Base-by-base conservation (phyloP, 768 basidiomycete genomes). In the Trametes punicea region DNA sequence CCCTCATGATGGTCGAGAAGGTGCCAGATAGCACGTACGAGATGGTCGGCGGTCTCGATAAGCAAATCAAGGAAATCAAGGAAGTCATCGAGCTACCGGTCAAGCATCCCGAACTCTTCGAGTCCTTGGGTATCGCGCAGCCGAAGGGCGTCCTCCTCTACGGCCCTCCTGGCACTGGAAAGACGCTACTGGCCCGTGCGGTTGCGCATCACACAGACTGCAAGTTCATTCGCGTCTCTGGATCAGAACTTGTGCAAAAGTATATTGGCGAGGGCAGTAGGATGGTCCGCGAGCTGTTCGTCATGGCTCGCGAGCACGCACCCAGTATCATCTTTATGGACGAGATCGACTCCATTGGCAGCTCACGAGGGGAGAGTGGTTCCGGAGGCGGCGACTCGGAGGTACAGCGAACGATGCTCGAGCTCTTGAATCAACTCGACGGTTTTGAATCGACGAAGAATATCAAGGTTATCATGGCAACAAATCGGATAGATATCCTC, bases 1-100 rank as follows among this genome's bases (percentile, higher is more conserved):
- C 94, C 18, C 83, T 98, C 60, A 98, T 98, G 97, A 98, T 98
- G 95, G 96, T 98, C 10, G 96, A 99, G 75, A 99, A 99, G 71
- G 96, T 98, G 0, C 96, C 96, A 0, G 96, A 98, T 72, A 93
- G 90, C 73, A 98, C 97, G 27, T 99, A 99, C 74, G 97, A 98
- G 73, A 98, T 98, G 95, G 96, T 99, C 58, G 97, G 97, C 20
- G 96, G 96, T 64, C 82, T 98, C 56, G 97, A 98, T 78, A 92
- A 97, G 74, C 88, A 95, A 62, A 95, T 96, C 67, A 97, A 97
- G 76, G 95, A 98, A 68, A 96, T 98, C 74, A 97, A 98, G 73
- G 96, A 98, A 73, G 96, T 98, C 69, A 98, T 98, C 72, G 95
- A 98, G 72, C 75, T 97, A 23, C 95, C 96, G 33, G 93, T 98